These are phyloP conservation scores for Brettanomyces sp. DNA, from an alignment of 805 yeast species.

Conservation along the genomic window DNA sequence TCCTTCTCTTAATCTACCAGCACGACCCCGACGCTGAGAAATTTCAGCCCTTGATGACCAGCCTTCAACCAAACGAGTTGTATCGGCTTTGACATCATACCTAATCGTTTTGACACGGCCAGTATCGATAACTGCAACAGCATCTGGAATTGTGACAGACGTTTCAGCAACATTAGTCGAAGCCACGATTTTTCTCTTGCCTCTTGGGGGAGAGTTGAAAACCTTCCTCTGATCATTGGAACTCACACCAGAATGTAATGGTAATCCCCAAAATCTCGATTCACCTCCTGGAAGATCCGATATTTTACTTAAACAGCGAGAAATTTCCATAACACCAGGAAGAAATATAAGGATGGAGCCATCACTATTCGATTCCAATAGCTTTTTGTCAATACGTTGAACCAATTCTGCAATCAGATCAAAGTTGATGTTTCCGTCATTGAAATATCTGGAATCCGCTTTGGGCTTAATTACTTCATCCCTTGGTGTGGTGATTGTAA, in stretches of 20 bases:
- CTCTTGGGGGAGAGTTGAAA: slow-evolving; percentile 45
- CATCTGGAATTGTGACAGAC: slow-evolving; percentile 91
- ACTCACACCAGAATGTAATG: slow-evolving; percentile 81
- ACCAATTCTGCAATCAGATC: slow-evolving; percentile 57
- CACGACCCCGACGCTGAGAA: slow-evolving; percentile 89
- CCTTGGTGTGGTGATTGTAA: slow-evolving; percentile 29
- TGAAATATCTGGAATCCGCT: slow-evolving; percentile 58
- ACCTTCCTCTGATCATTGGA: slow-evolving; percentile 77
- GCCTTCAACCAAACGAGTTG: slow-evolving; percentile 62
- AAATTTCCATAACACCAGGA: slow-evolving; percentile 89
- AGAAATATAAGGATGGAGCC: slow-evolving; percentile 82
- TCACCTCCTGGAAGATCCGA: slow-evolving; percentile 1
- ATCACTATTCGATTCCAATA: slow-evolving; percentile 29
- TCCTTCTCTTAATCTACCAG: slow-evolving; percentile 91
- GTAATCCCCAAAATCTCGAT: slow-evolving; percentile 39
- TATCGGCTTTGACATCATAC: slow-evolving; percentile 58
- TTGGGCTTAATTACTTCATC: slow-evolving; percentile 40
- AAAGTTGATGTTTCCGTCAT: slow-evolving; percentile 62
- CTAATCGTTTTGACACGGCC: slow-evolving; percentile 77
- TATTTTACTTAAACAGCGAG: slow-evolving; percentile 43
- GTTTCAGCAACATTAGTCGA: slow-evolving; percentile 96
- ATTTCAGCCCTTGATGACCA: slow-evolving; percentile 91
- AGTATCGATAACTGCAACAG: slow-evolving; percentile 82
- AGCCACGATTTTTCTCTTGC: slow-evolving; percentile 67
- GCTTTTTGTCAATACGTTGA: slow-evolving; percentile 37